Percentiles rank a stretch among this genome's conserved stretches.
These are phyloP conservation scores for Phycomyces nitens DNA, from an alignment of 192 early-diverging fungal genomes.

Conservation along the genomic window DNA sequence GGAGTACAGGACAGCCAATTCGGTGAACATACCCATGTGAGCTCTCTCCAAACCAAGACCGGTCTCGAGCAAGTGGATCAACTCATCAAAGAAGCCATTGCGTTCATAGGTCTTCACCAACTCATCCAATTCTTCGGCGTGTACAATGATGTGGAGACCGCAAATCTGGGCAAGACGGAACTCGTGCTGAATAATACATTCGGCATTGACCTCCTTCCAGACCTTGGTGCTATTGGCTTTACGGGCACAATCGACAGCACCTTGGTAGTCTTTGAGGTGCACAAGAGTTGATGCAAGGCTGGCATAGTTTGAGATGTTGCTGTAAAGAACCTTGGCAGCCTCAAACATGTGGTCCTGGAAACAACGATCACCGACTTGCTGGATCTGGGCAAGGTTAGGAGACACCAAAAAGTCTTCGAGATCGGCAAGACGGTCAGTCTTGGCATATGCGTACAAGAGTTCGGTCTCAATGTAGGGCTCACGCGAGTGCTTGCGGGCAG, in stretches of 20 bases:
- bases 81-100: constrained; percentile 87
- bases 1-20: constrained; percentile 95
- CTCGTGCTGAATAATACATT: constrained; percentile 92
- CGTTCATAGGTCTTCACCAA: constrained; percentile 85
- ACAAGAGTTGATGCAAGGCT: constrained; percentile 95
- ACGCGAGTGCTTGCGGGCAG: constrained; percentile 93
- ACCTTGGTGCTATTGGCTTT: constrained; percentile 98
- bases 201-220: constrained; percentile 98
- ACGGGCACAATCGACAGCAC: constrained; percentile 96
- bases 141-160: constrained; percentile 92
- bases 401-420: constrained; percentile 90
- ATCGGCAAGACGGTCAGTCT: constrained; percentile 87
- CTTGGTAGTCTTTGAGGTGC: constrained; percentile 91
- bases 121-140: constrained; percentile 94
- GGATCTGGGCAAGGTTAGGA: constrained; percentile 94
- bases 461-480: constrained; percentile 96
- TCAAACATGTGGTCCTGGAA: constrained; percentile 89
- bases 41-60: constrained; percentile 95
- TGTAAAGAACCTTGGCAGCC: constrained; percentile 92
- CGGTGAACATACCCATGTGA: constrained; percentile 99
- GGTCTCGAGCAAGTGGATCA: constrained; percentile 87
- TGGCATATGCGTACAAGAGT: constrained; percentile 92
- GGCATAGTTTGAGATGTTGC: constrained; percentile 96
- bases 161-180: constrained; percentile 98
- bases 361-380: constrained; percentile 91